Conservation (phyloP, 495 filamentous ascomycete species). For the Daldinia decipiens region DNA sequence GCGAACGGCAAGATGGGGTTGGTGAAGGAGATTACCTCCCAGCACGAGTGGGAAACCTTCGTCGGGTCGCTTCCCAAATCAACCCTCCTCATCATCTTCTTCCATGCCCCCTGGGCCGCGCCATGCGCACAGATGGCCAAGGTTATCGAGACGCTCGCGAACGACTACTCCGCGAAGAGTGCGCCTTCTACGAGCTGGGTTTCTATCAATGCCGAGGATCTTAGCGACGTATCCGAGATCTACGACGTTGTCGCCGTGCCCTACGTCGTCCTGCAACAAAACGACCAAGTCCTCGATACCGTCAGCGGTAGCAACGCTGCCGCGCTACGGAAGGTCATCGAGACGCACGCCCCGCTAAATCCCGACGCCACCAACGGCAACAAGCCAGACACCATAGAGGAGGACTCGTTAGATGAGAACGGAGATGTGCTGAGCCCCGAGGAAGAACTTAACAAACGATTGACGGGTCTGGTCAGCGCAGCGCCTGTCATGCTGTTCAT, state of each 20-base stretch:
- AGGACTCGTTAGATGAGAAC: slow-evolving; percentile 13
- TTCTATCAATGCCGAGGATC: slow-evolving; percentile 87
- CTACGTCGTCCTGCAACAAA: slow-evolving; percentile 82
- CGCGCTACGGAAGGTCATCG: slow-evolving; percentile 82
- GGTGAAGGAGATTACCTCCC: slow-evolving; percentile 75
- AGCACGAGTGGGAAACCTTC: slow-evolving; percentile 73
- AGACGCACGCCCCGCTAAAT: slow-evolving; percentile 68
- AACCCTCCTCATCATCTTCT: slow-evolving; percentile 83
- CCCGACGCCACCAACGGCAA: slow-evolving; percentile 44
- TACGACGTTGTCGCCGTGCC: slow-evolving; percentile 96
- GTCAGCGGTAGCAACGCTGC: slow-evolving; percentile 88
- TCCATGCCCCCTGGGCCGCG: slow-evolving; percentile 96
- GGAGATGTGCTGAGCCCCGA: slow-evolving; percentile 51
- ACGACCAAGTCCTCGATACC: slow-evolving; percentile 75
- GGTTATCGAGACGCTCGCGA: slow-evolving; percentile 85
- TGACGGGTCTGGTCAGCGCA: slow-evolving; percentile 85
- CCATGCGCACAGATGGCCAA: slow-evolving; percentile 92
- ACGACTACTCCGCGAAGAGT: slow-evolving; percentile 74
- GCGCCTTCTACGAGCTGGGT: slow-evolving; percentile 81
- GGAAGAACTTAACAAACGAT: slow-evolving; percentile 80
- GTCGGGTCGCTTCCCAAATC: slow-evolving; percentile 70
- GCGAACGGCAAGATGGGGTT: slow-evolving; percentile 24
- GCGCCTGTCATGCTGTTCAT: slow-evolving; percentile 98
- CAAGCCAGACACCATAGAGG: slow-evolving; percentile 34
- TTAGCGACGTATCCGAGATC: slow-evolving; percentile 84